Evolutionary conservation across 208 protist genomes (phyloP).

Genomic region (Wallacemonas sp.): DNA sequence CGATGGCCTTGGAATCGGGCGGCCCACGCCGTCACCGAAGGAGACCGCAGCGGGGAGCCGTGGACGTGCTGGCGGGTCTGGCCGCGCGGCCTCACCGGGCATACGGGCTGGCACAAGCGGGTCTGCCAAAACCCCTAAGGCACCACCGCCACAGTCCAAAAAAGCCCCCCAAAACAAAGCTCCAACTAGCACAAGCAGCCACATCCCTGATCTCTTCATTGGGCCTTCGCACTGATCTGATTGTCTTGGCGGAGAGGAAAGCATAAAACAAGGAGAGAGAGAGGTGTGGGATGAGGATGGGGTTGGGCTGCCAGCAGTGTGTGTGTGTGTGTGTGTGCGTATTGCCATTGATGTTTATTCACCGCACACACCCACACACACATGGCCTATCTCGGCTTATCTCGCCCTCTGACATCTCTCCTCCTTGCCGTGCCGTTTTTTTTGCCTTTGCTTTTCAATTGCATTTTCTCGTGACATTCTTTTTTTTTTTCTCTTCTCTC

Average conservation of each 20-base stretch:
- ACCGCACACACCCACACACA: background rate
- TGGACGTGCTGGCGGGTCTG: background rate
- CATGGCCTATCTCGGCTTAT: background rate
- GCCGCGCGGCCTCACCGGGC: background rate
- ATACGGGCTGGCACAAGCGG: background rate
- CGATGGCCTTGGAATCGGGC: no score
- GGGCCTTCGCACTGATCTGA: background rate
- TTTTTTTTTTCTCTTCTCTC: constrained; percentile 10
- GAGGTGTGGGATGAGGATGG: no score
- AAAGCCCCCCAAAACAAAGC: background rate
- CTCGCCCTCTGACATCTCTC: constrained; percentile 6
- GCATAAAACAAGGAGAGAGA: no score
- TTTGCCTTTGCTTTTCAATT: background rate
- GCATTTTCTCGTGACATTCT: constrained; percentile 10
- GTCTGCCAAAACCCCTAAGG: constrained; percentile 1
- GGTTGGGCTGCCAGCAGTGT: no score
- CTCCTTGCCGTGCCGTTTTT: constrained; percentile 10
- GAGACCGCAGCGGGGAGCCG: background rate
- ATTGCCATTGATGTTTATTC: no score
- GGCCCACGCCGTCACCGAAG: background rate
- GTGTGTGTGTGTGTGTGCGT: no score
- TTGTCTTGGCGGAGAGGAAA: no score
- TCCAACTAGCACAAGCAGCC: background rate
- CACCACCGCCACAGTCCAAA: background rate
- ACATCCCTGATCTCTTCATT: background rate